These are phyloP conservation scores for Phellinidium pouzarii DNA, from an alignment of 1,284 basidiomycete species.

Conservation along the genomic window DNA sequence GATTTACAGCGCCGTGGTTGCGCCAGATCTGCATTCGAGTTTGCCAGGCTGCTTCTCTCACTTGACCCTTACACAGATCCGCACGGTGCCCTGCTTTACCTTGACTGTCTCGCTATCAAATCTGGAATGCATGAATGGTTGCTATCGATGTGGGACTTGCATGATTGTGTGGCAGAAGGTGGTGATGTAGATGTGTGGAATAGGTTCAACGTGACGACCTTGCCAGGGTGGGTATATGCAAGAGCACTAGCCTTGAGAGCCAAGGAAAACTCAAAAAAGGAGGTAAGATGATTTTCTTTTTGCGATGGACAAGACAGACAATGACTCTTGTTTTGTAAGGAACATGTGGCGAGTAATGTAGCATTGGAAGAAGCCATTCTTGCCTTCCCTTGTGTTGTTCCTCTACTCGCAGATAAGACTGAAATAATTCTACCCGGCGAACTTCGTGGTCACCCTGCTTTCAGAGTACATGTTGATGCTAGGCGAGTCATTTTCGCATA, in stretches of 20 bases:
- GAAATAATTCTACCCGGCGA: slow-evolving; percentile 58
- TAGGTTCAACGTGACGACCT: slow-evolving; percentile 46
- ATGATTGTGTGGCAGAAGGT: slow-evolving; percentile 29
- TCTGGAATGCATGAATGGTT: slow-evolving; percentile 77
- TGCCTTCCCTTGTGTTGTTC: slow-evolving; percentile 74
- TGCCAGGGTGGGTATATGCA: slow-evolving; percentile 81
- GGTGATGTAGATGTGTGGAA: slow-evolving; percentile 24
- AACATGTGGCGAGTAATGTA: slow-evolving; percentile 50
- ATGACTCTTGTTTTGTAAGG: slow-evolving; percentile 27
- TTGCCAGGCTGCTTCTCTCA: slow-evolving; percentile 72
- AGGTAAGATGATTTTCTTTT: slow-evolving; percentile 30
- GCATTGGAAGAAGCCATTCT: slow-evolving; percentile 69
- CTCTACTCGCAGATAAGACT: slow-evolving; percentile 77
- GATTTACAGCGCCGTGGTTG: slow-evolving; percentile 85
- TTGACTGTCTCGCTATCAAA: slow-evolving; percentile 81
- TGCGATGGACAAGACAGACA: slow-evolving; percentile 3
- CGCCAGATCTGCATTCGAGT: slow-evolving; percentile 83
- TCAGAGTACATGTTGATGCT: slow-evolving; percentile 63
- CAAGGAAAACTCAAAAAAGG: slow-evolving; percentile 45
- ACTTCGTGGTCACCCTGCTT: slow-evolving; percentile 54
- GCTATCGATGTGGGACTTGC: slow-evolving; percentile 55
- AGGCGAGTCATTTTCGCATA: slow-evolving; percentile 46
- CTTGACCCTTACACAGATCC: slow-evolving; percentile 83
- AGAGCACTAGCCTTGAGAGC: slow-evolving; percentile 65
- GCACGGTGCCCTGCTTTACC: slow-evolving; percentile 76